These are phyloP conservation scores for Exophiala aquamarina DNA, from an alignment of 2,329 filamentous ascomycete genomes.

Conservation along the genomic window DNA sequence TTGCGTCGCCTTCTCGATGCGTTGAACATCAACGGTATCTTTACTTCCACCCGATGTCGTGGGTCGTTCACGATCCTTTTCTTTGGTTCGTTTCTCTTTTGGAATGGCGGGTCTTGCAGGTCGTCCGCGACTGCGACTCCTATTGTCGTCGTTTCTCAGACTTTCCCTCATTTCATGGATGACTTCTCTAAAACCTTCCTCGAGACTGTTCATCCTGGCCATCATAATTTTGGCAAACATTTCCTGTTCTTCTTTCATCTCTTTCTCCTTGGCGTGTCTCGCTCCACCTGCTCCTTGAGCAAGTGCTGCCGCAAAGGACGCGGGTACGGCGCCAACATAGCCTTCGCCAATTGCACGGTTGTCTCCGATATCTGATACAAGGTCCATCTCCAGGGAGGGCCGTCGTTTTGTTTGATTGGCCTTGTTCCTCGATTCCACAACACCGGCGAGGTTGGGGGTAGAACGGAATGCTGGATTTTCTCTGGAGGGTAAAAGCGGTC, in stretches of 20 bases:
- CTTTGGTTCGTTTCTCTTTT: constrained; percentile 9
- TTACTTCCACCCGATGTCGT: constrained; percentile 9
- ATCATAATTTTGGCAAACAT: constrained; percentile 79
- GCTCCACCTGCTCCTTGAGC: constrained; percentile 67
- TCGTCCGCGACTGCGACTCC: constrained; percentile 14
- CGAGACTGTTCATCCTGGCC: constrained; percentile 86
- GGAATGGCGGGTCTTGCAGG: not conserved
- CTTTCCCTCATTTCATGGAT: constrained; percentile 73
- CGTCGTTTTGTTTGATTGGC: constrained; percentile 38
- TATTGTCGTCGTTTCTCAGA: constrained; percentile 31
- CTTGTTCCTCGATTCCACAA: constrained; percentile 49
- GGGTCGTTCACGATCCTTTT: constrained; percentile 15
- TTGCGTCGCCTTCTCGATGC: not conserved
- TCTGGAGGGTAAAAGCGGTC: constrained; percentile 57
- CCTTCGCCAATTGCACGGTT: constrained; percentile 61
- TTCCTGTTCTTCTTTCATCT: constrained; percentile 49
- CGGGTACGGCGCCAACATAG: constrained; percentile 63
- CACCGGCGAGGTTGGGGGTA: constrained; percentile 55
- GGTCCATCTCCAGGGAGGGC: constrained; percentile 70
- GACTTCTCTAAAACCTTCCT: constrained; percentile 88
- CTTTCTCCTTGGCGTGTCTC: constrained; percentile 43
- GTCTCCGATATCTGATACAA: constrained; percentile 71
- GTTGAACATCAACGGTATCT: constrained; percentile 4
- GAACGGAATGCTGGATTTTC: constrained; percentile 51
- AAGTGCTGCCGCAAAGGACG: constrained; percentile 80